Conservation (phyloP, 768 basidiomycete species). For the Obba rivulosa region DNA sequence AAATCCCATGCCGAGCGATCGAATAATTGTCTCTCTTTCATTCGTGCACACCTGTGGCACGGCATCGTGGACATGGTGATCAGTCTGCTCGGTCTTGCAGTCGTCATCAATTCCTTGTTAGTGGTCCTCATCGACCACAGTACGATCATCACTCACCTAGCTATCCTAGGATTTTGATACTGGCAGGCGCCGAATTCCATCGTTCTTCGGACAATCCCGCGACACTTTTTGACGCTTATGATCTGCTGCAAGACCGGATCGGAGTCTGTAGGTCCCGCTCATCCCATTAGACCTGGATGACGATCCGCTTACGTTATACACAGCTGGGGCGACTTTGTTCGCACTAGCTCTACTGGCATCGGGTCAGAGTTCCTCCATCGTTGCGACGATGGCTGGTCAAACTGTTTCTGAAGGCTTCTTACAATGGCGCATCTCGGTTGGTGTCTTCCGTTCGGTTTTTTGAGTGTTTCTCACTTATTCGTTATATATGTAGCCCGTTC, state of each 20-base stretch:
- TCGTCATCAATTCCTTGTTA: constrained; percentile 81
- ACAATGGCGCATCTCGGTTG: constrained; percentile 76
- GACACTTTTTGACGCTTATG: constrained; percentile 80
- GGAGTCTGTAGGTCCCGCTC: constrained; percentile 51
- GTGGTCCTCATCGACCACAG: not conserved
- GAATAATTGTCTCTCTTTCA: constrained; percentile 30
- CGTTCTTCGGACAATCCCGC: constrained; percentile 45
- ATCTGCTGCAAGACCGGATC: constrained; percentile 59
- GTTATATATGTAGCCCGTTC: constrained; percentile 44
- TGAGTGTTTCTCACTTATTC: constrained; percentile 11
- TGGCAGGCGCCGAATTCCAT: constrained; percentile 81
- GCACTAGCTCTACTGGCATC: constrained; percentile 80
- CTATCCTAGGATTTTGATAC: constrained; percentile 61
- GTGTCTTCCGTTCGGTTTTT: constrained; percentile 22
- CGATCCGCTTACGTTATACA: not conserved
- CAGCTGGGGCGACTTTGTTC: constrained; percentile 82
- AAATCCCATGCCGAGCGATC: constrained; percentile 36
- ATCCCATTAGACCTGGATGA: not conserved
- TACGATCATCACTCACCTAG: constrained; percentile 1
- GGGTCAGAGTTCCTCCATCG: constrained; percentile 86
- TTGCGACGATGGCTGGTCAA: constrained; percentile 88
- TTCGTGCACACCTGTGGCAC: constrained; percentile 36
- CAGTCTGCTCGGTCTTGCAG: constrained; percentile 77
- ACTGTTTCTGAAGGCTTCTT: constrained; percentile 89
- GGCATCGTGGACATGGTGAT: constrained; percentile 42